Evolutionary conservation across 495 filamentous ascomycete genomes (phyloP), one percentile per base, ranked within the genome.

Genomic region (Neurospora hispaniola): DNA sequence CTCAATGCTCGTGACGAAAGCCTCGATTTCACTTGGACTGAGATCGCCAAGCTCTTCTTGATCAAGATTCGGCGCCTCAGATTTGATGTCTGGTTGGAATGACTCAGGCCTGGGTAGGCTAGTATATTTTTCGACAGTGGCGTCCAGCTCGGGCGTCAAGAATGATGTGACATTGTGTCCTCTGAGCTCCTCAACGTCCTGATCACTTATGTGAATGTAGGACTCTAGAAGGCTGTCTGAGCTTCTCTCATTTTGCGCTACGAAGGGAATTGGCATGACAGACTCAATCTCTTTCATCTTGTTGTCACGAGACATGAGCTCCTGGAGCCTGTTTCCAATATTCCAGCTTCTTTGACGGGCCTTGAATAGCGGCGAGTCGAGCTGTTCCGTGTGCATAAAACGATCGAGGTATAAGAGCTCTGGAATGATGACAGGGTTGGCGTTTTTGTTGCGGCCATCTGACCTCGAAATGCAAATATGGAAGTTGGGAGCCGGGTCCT

Each of bases 381-480:
- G 83, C 4, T 86, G 86, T 1, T 79, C 77, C 0, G 83, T 80
- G 69, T 96, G 92, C 85, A 96, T 90, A 80, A 95, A 99, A 16
- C 94, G 89, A 81, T 98, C 96, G 69, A 99, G 84, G 78, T 91
- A 98, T 42, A 99, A 88, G 3, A 86, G 89, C 70, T 95, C 90
- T 20, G 88, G 87, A 31, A 99, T 86, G 14, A 86, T 83, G 23
- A 98, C 84, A 46, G 92, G 91, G 69, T 94, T 89, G 39, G 90
- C 89, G 11, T 93, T 93, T 75, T 97, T 98, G 77, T 86, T 90
- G 0, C 85, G 82, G 70, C 92, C 94, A 42, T 90, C 89, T 10
- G 90, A 89, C 27, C 96, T 89, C 76, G 95, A 92, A 23, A 98
- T 92, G 75, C 93, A 92, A 62, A 99, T 89, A 78, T 97, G 94